phyloP scores from a whole-genome alignment of 2,329 filamentous ascomycete genomes.

The Fusarium guadeloupense region DNA sequence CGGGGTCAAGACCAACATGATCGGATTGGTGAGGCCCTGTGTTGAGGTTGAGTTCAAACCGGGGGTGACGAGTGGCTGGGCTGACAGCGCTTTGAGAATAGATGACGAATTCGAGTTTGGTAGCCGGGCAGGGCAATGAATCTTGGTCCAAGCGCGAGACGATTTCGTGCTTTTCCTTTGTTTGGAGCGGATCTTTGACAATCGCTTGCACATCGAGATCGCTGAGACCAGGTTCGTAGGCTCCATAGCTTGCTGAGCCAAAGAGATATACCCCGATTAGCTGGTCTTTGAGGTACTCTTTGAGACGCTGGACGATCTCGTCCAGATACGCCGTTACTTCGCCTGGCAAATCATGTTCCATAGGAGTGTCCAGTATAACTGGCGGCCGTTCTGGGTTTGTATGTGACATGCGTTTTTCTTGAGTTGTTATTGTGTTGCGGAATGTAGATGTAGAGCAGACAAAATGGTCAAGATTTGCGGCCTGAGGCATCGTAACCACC shows the following conservation, averaged over 20 bases:
- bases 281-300: background rate
- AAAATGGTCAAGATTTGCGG: no score
- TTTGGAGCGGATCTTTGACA: background rate
- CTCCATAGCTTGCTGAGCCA: slow-evolving; percentile 18
- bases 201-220: slow-evolving; percentile 18
- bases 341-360: background rate
- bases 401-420: no score
- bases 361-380: no score
- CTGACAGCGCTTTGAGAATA: background rate
- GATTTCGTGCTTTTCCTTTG: background rate
- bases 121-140: background rate
- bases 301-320: background rate
- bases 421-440: no score
- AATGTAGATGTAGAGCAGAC: no score
- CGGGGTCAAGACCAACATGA: slow-evolving; percentile 7
- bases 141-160: background rate
- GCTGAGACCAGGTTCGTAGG: slow-evolving; percentile 6
- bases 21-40: slow-evolving; percentile 6
- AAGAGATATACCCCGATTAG: slow-evolving; percentile 17
- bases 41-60: slow-evolving; percentile 22
- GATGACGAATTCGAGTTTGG: slow-evolving; percentile 17
- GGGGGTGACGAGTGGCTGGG: background rate
- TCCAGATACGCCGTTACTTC: background rate
- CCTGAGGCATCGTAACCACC: no score
- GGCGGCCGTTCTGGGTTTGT: no score